A percentile compares a stretch with the other conserved stretches of the same genome.
These are phyloP conservation scores for Sungouiella blattae DNA, from an alignment of 805 yeast genomes.

Conservation along the genomic window DNA sequence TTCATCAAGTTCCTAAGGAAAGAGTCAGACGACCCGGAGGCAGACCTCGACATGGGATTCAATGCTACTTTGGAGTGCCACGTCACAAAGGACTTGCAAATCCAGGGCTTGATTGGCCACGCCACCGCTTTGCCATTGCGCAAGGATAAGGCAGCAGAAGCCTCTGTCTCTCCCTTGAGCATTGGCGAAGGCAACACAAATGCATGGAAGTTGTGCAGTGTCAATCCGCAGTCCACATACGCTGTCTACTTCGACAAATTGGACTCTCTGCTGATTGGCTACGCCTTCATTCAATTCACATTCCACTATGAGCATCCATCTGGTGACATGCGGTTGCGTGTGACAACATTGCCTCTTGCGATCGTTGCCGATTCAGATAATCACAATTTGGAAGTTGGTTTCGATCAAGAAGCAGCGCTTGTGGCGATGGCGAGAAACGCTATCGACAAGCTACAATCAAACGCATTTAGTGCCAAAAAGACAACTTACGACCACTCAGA, in stretches of 20 bases:
- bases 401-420: constrained; percentile 70
- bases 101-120: constrained; percentile 63
- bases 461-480: constrained; percentile 11
- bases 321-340: constrained; percentile 55
- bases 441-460: constrained; percentile 35
- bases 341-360: constrained; percentile 53
- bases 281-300: constrained; percentile 49
- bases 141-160: constrained; percentile 22
- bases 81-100: constrained; percentile 45
- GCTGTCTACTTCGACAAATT: constrained; percentile 54
- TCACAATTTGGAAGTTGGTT: constrained; percentile 42
- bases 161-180: constrained; percentile 27
- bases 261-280: constrained; percentile 26
- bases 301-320: constrained; percentile 61
- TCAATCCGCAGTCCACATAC: constrained; percentile 57
- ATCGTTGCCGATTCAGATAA: constrained; percentile 39
- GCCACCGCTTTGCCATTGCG: constrained; percentile 43
- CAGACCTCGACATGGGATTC: constrained; percentile 46
- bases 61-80: constrained; percentile 61
- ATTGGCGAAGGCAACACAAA: constrained; percentile 52
- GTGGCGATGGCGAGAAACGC: constrained; percentile 58
- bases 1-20: constrained; percentile 49
- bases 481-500: constrained; percentile 20
- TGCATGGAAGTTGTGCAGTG: constrained; percentile 57
- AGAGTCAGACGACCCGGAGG: constrained; percentile 27